A percentile compares a stretch with the other conserved stretches of the same genome.
phyloP scores from a whole-genome alignment of 305 asterid genomes.

The Salvia sclarea region DNA sequence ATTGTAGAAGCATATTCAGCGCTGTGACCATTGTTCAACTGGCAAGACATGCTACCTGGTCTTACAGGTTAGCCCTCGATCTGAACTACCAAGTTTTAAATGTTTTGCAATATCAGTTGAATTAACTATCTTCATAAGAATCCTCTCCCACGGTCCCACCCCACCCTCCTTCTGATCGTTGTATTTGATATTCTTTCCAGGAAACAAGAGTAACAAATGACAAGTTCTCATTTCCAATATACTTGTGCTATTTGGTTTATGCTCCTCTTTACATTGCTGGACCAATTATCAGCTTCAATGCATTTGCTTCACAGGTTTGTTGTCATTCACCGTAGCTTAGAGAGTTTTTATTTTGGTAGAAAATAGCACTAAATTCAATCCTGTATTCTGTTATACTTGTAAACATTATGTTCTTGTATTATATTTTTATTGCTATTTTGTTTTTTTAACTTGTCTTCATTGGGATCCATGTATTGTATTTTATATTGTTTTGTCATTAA shows the following conservation, averaged over 20 bases:
- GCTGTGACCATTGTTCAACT: slow-evolving; percentile 69
- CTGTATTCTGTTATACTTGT: not conserved
- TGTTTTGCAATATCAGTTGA: slow-evolving; percentile 20
- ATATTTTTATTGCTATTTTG: not conserved
- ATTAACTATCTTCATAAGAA: too few relatives aligned
- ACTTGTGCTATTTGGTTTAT: slow-evolving; percentile 84
- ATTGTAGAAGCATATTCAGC: slow-evolving; percentile 76
- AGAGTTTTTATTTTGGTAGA: not conserved
- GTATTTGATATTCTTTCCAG: slow-evolving; percentile 46
- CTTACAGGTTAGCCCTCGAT: slow-evolving; percentile 62
- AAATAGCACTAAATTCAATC: not conserved
- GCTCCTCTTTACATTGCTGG: slow-evolving; percentile 99
- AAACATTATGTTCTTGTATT: not conserved
- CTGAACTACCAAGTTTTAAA: slow-evolving; percentile 23
- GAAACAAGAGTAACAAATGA: slow-evolving; percentile 68
- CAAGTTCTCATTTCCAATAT: slow-evolving; percentile 67
- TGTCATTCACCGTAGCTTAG: slow-evolving; percentile 2
- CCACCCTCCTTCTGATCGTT: slow-evolving; percentile 6
- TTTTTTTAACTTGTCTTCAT: not conserved
- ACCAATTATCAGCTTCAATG: slow-evolving; percentile 94
- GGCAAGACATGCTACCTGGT: slow-evolving; percentile 86
- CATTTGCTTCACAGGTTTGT: slow-evolving; percentile 94
- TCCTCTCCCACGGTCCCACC: too few relatives aligned
- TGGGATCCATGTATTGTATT: not conserved
- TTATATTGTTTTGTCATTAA: not conserved